Conservation (phyloP, 148 eudicot species). For the Nepenthes mirabilis region DNA sequence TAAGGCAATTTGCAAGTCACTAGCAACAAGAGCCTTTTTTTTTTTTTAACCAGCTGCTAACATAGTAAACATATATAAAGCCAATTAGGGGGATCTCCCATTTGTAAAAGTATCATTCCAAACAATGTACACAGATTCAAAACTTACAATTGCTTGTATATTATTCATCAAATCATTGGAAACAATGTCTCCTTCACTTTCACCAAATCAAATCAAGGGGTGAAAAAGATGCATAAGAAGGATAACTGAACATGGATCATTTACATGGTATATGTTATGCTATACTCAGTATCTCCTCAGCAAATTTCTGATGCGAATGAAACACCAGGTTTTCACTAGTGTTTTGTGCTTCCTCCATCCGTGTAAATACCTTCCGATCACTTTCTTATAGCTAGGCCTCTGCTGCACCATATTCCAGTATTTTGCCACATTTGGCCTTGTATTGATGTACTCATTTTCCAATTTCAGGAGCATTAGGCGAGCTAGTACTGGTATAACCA, state of each 20-base stretch:
- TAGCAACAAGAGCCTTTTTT: too few relatives aligned
- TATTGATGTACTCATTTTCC: slow-evolving; percentile 46
- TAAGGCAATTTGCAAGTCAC: too few relatives aligned
- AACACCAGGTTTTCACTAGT: slow-evolving; percentile 62
- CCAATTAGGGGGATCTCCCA: too few relatives aligned
- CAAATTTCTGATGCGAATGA: slow-evolving; percentile 43
- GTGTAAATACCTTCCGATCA: slow-evolving; percentile 58
- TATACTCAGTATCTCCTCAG: slow-evolving; percentile 34
- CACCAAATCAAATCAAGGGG: neutral
- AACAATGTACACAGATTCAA: too few relatives aligned
- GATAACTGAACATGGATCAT: neutral
- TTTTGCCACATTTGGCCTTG: slow-evolving; percentile 45
- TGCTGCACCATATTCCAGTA: slow-evolving; percentile 61
- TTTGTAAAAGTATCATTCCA: too few relatives aligned
- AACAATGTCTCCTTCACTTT: too few relatives aligned
- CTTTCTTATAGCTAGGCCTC: slow-evolving; percentile 73
- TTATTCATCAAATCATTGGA: too few relatives aligned
- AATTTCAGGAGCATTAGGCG: slow-evolving; percentile 47
- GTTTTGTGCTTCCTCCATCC: slow-evolving; percentile 77
- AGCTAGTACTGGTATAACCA: slow-evolving; percentile 59
- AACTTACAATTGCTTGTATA: too few relatives aligned
- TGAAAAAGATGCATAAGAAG: neutral
- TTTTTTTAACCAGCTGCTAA: too few relatives aligned
- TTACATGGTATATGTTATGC: neutral
- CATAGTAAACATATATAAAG: too few relatives aligned